Evolutionary conservation across 148 eudicot species (phyloP), one percentile per base, ranked within the genome.

Genomic region (Spergularia marina): DNA sequence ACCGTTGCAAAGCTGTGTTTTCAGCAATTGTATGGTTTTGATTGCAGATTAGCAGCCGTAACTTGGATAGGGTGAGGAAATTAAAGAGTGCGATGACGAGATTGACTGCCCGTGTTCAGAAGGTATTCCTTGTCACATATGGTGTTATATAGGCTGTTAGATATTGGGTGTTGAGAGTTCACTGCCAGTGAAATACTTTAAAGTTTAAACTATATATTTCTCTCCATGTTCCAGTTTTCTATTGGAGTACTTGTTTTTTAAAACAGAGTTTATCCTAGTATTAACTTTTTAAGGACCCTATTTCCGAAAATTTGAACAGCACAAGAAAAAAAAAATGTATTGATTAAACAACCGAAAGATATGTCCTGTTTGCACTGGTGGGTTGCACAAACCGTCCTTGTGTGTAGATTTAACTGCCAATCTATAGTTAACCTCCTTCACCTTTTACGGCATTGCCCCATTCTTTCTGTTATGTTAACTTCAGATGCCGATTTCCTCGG

Each of bases 71-170:
- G 69, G 94, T 90, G 54, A 86, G 94, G 74, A 90, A 90, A 85
- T 70, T 90, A 84, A 90, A 90, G 80, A 90, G 94, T 79, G 91
- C 89, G 44, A 90, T 90, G 94, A 90, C 94, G 53, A 84, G 94
- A 76, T 82, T 90, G 83, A 90, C 90, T 55, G 90, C 89, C 65
- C 87, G 94, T 55, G 94, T 90, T 78, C 94, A 90, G 74, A 90
- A 90, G 94, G 94, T 87, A 76, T 71, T 65, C 55, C 14, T 36
- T 64, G 4, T 40, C 21, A 30, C 25, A 55, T 34, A 21, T 57
- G 64, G n/a, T 39, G 15, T 53, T 54, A 76, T 18, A 18, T 21
- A 7, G 9, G 23, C 34, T 6, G 52, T 68, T 17, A 40, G 10
- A 10, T 64, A 10, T 5, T 52, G 47, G 47, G 63, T 18, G 16